Evolutionary conservation across 306 rosid species (phyloP).

Genomic region (Erythrophleum fordii): DNA sequence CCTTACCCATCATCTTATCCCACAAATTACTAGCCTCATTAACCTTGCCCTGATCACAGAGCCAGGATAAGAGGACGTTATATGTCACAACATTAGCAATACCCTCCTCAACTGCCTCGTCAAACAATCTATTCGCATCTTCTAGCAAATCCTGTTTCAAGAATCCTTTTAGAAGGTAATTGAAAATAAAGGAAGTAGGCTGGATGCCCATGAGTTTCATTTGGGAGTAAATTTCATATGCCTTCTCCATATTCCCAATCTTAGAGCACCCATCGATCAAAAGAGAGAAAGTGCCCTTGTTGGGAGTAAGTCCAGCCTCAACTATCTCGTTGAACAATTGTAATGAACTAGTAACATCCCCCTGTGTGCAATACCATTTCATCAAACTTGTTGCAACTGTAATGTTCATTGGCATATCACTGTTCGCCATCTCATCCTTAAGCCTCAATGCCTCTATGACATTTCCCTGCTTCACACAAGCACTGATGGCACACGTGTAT

Average conservation of each 20-base stretch:
- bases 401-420: conserved; percentile 52
- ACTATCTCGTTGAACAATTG: conserved; percentile 52
- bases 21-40: conserved; percentile 63
- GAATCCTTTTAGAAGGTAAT: conserved; percentile 56
- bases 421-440: conserved; percentile 71
- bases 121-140: conserved; percentile 59
- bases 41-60: conserved; percentile 58
- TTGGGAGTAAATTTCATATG: conserved; percentile 56
- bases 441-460: conserved; percentile 62
- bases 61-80: conserved; percentile 60
- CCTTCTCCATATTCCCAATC: conserved; percentile 67
- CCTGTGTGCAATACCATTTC: conserved; percentile 60
- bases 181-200: conserved; percentile 52
- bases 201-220: conserved; percentile 62
- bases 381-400: conserved; percentile 62
- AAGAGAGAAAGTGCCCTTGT: conserved; percentile 52
- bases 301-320: conserved; percentile 55
- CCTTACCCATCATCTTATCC: conserved; percentile 62
- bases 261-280: conserved; percentile 64
- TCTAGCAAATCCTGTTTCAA: conserved; percentile 48
- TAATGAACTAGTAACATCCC: conserved; percentile 63
- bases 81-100: conserved; percentile 57
- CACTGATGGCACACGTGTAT: conserved; percentile 47
- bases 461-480: conserved; percentile 72
- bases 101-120: conserved; percentile 68